A percentile compares a stretch with the other conserved stretches of the same genome.
Conservation (phyloP, 1,284 basidiomycete species). For the Austroboletus niveus region DNA sequence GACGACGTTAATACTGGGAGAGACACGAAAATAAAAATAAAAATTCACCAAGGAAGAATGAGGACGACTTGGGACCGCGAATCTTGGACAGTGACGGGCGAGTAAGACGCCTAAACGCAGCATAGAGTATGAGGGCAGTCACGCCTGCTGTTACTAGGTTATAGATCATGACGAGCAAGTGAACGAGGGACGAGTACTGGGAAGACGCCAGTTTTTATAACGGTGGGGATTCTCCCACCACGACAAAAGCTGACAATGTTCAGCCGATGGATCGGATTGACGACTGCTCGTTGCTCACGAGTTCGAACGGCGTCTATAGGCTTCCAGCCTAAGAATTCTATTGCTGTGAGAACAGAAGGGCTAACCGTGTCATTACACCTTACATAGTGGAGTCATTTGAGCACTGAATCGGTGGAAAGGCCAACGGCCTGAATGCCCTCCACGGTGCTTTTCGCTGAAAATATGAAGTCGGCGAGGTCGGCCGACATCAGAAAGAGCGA, state of each 20-base stretch:
- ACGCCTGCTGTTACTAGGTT: slow-evolving; percentile 1
- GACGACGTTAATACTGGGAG: not conserved
- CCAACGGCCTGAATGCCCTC: too few relatives aligned
- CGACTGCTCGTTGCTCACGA: not conserved
- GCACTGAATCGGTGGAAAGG: too few relatives aligned
- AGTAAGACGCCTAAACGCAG: slow-evolving; percentile 11
- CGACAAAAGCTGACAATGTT: slow-evolving; percentile 1
- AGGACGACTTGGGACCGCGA: slow-evolving; percentile 31
- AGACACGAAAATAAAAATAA: not conserved
- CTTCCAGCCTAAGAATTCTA: too few relatives aligned
- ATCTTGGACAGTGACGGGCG: slow-evolving; percentile 26
- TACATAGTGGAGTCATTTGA: too few relatives aligned
- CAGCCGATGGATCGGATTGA: slow-evolving; percentile 9
- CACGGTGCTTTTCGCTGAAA: too few relatives aligned
- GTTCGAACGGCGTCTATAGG: not conserved
- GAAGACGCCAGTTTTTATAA: slow-evolving; percentile 9
- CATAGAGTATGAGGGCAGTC: slow-evolving; percentile 14
- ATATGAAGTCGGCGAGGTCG: too few relatives aligned
- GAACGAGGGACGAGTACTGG: not conserved
- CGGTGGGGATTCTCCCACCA: not conserved
- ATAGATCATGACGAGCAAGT: slow-evolving; percentile 10
- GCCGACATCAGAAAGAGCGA: too few relatives aligned
- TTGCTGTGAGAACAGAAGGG: too few relatives aligned
- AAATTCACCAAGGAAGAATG: slow-evolving; percentile 31
- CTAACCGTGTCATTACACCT: too few relatives aligned